These are phyloP conservation scores for Colletotrichum melonis DNA, from an alignment of 2,329 filamentous ascomycete genomes.

Conservation along the genomic window DNA sequence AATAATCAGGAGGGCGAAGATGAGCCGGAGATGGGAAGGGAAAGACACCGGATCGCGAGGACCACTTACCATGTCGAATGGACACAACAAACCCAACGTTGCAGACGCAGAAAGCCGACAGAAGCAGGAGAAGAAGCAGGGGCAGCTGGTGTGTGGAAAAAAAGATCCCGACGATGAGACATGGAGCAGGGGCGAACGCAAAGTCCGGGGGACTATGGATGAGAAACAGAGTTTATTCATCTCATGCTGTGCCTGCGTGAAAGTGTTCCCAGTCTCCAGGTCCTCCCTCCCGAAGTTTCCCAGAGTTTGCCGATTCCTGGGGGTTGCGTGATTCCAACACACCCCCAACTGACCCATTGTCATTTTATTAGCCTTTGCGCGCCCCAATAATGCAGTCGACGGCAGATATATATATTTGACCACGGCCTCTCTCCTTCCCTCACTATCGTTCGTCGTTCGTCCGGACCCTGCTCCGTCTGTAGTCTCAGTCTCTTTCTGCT, in stretches of 20 bases:
- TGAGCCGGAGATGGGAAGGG: neutral
- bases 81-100: neutral
- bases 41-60: neutral
- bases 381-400: neutral
- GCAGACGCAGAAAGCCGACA: neutral
- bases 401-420: neutral
- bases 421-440: neutral
- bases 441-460: rapidly evolving
- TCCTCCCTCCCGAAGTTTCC: neutral
- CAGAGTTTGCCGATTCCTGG: neutral
- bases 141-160: neutral
- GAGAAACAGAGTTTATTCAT: conserved; percentile 24
- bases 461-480: neutral
- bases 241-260: neutral
- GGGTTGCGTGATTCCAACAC: conserved; percentile 16
- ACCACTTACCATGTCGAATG: neutral
- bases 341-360: neutral
- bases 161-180: conserved; percentile 13
- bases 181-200: conserved; percentile 18
- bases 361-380: neutral
- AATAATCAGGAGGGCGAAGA: neutral
- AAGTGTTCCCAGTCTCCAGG: neutral
- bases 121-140: neutral
- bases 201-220: conserved; percentile 13
- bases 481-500: neutral